phyloP scores from a whole-genome alignment of 495 filamentous ascomycete genomes.

The Penicillium diatomitis region DNA sequence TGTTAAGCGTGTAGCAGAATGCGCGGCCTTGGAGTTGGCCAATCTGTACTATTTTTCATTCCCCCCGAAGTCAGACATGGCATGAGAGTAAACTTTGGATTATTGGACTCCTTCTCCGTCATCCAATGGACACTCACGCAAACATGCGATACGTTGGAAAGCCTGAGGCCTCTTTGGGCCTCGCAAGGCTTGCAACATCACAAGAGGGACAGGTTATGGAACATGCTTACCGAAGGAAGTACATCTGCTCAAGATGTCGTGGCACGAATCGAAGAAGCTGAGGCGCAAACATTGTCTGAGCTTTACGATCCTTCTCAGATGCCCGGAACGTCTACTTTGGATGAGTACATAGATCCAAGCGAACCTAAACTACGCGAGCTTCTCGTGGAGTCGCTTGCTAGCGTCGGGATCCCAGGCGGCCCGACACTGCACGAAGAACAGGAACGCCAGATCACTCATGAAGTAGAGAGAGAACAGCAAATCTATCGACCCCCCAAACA shows the following conservation, averaged over 20 bases:
- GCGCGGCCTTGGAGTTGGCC: conserved; percentile 47
- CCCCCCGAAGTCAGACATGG: conserved; percentile 34
- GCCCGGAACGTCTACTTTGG: neutral
- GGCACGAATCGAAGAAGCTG: conserved; percentile 6
- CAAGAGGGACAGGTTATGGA: neutral
- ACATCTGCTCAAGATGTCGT: neutral
- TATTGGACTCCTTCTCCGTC: conserved; percentile 1
- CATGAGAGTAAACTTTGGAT: neutral
- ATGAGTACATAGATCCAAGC: neutral
- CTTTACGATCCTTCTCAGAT: conserved; percentile 7
- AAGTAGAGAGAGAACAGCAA: conserved; percentile 50
- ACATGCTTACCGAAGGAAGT: neutral
- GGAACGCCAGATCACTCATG: conserved; percentile 53
- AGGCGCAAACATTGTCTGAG: conserved; percentile 5
- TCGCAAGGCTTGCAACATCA: conserved; percentile 6
- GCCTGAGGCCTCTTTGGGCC: conserved; percentile 4
- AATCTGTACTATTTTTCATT: conserved; percentile 46
- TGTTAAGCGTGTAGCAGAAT: conserved; percentile 49
- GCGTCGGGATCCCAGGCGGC: neutral
- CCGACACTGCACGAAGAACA: conserved; percentile 53
- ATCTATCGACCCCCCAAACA: conserved; percentile 33
- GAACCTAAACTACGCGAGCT: neutral
- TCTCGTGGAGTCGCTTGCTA: neutral
- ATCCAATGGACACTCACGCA: conserved; percentile 5
- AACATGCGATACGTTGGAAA: conserved; percentile 5